A percentile compares a stretch with the other conserved stretches of the same genome.
These are phyloP conservation scores for Cucumis melo DNA, from an alignment of 306 rosid genomes.

Conservation along the genomic window DNA sequence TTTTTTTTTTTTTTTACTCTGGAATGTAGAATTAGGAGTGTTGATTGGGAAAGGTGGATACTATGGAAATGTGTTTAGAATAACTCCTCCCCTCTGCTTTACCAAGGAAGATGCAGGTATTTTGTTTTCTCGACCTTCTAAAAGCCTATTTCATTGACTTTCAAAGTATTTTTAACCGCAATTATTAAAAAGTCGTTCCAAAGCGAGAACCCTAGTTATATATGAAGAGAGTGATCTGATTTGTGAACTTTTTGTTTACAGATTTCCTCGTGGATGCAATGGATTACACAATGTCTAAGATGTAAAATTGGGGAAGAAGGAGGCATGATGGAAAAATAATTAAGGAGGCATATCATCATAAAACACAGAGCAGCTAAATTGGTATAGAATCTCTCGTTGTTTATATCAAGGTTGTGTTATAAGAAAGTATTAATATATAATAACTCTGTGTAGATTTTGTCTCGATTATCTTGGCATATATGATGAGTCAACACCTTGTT, in stretches of 20 bases:
- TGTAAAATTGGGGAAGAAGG: slow-evolving; percentile 21
- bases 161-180: too few species aligned
- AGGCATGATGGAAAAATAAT: slow-evolving; percentile 9
- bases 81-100: slow-evolving; percentile 91
- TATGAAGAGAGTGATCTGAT: neutral
- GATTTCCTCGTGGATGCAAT: slow-evolving; percentile 71
- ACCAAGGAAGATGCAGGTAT: slow-evolving; percentile 84
- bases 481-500: slow-evolving; percentile 52
- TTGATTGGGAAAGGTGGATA: slow-evolving; percentile 79
- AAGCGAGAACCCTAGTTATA: too few species aligned
- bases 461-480: slow-evolving; percentile 10
- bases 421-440: slow-evolving; percentile 11
- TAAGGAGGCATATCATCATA: neutral
- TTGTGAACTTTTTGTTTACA: slow-evolving; percentile 19
- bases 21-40: slow-evolving; percentile 56
- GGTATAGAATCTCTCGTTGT: neutral
- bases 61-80: slow-evolving; percentile 81
- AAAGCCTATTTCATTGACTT: too few species aligned
- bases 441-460: slow-evolving; percentile 1
- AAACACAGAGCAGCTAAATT: neutral
- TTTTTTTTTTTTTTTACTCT: neutral
- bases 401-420: slow-evolving; percentile 5
- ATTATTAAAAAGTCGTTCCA: too few species aligned
- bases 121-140: too few species aligned
- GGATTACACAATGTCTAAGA: slow-evolving; percentile 56